Percentiles rank a stretch among this genome's conserved stretches.
Evolutionary conservation across 495 filamentous ascomycete species (phyloP).

Genomic region (Aspergillus coremiiformis): DNA sequence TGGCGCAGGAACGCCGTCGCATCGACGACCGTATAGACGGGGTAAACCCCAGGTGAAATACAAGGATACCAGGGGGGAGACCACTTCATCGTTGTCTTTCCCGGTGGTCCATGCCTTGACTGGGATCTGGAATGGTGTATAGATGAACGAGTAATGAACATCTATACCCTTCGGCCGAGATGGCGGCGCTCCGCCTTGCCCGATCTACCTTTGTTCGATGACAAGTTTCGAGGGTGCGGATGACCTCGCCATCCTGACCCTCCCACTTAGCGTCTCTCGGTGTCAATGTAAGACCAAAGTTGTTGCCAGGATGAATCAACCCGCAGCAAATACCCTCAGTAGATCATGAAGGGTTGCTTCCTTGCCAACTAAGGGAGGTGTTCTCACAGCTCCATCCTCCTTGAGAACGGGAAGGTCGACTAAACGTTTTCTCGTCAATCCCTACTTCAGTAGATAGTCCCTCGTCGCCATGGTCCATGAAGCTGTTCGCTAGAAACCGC

Average conservation of each 20-base stretch:
- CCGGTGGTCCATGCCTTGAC: slow-evolving; percentile 39
- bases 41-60: slow-evolving; percentile 43
- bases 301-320: not conserved
- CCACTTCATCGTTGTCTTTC: slow-evolving; percentile 38
- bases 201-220: not conserved
- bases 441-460: too few relatives aligned
- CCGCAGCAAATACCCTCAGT: not conserved
- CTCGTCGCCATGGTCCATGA: too few relatives aligned
- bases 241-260: not conserved
- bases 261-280: not conserved
- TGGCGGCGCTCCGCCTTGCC: not conserved
- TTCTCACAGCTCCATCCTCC: not conserved
- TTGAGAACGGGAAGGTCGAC: not conserved
- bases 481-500: too few relatives aligned
- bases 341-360: not conserved
- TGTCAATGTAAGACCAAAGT: not conserved
- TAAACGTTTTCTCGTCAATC: not conserved
- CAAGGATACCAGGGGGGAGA: slow-evolving; percentile 40
- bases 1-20: slow-evolving; percentile 30
- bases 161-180: slow-evolving; percentile 14
- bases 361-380: not conserved
- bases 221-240: not conserved
- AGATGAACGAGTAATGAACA: slow-evolving; percentile 5
- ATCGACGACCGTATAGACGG: slow-evolving; percentile 34
- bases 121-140: slow-evolving; percentile 7